Evolutionary conservation across 2,329 filamentous ascomycete genomes (phyloP).

Genomic region (Thermothelomyces thermophilus): DNA sequence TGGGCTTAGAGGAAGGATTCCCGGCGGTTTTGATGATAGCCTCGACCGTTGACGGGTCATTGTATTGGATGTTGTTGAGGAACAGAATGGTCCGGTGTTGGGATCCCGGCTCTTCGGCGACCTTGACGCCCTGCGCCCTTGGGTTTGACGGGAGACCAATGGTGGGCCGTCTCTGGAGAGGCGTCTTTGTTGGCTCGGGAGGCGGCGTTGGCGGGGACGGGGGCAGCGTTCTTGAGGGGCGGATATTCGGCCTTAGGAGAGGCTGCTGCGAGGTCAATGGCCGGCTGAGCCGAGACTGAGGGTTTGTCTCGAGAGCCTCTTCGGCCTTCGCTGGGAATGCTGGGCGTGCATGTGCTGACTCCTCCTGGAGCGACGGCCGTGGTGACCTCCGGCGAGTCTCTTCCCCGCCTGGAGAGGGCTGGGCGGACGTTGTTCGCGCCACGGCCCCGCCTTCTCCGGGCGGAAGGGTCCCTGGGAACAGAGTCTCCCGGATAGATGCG

Average conservation of each 20-base stretch:
- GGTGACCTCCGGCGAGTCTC: slow-evolving; percentile 48
- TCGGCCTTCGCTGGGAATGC: not conserved
- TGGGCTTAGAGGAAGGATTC: slow-evolving; percentile 27
- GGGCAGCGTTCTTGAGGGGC: slow-evolving; percentile 29
- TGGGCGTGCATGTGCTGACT: not conserved
- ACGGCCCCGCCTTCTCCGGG: slow-evolving; percentile 22
- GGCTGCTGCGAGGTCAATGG: slow-evolving; percentile 9
- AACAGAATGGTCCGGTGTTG: slow-evolving; percentile 48
- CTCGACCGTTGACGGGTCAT: slow-evolving; percentile 44
- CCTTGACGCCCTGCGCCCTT: slow-evolving; percentile 32
- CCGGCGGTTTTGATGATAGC: slow-evolving; percentile 42
- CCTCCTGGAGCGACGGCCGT: slow-evolving; percentile 29
- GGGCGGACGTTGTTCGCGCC: slow-evolving; percentile 40
- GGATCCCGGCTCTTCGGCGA: slow-evolving; percentile 25
- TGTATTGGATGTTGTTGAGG: slow-evolving; percentile 49
- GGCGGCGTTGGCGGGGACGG: slow-evolving; percentile 28
- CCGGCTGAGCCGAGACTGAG: slow-evolving; percentile 8
- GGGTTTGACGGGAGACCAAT: slow-evolving; percentile 45
- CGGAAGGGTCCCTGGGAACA: slow-evolving; percentile 21
- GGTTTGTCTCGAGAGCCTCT: not conserved
- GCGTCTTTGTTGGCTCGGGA: slow-evolving; percentile 32
- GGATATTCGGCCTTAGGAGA: slow-evolving; percentile 23
- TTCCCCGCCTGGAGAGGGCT: slow-evolving; percentile 46
- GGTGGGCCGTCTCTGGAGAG: slow-evolving; percentile 39
- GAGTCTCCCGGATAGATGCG: slow-evolving; percentile 20